Base-by-base conservation (phyloP, 2,329 filamentous ascomycete species). In the Uncinocarpus reesii region DNA sequence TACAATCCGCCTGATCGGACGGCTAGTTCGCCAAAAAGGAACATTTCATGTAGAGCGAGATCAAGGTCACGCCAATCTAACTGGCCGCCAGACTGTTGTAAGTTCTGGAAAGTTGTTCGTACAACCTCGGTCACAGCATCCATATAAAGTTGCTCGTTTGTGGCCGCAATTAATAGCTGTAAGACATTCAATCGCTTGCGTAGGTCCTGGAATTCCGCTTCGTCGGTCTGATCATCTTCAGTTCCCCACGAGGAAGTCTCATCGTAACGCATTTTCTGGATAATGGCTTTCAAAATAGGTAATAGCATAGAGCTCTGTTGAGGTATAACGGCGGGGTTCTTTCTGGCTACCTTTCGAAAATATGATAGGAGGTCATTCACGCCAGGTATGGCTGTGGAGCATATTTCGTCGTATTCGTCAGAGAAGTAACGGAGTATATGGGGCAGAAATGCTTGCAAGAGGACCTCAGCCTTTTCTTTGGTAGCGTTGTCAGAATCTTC, bases 371-470 rank as follows among this genome's bases (percentile, higher is more conserved):
- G 78, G 60, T 98, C 93, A 42, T 86, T 95, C 48, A 96, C 79
- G 31, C 86, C 90, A 18, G 89, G 86, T 53, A 98, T 94, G 50
- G 96, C 87, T 10, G 87, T 92, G 29, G 89, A 93, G 72, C 92
- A 96, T 57, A 98, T 83, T 70, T 98, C 92, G 65, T 98, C 92
- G 65, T 93, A 98, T 63, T 98, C 89, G 66, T 98, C 92, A 20
- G 88, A 85, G 69, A 98, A 95, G 72, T 95, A 95, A 32, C 90
- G 85, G 43, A 98, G 73, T 10, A 96, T 76, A 57, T 89, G 83
- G 0, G 89, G 87, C 23, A 95, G 72, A 64, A 96, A 96, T 34
- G 79, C 78, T 61, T 84, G 84, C 46, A 96, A 74, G 51, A 93
- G 78, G 57, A 84, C 81, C 57, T 92, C 87, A 43, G 92, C 90